Base-by-base conservation (phyloP, 768 basidiomycete species). In the Termitomyces sp. region DNA sequence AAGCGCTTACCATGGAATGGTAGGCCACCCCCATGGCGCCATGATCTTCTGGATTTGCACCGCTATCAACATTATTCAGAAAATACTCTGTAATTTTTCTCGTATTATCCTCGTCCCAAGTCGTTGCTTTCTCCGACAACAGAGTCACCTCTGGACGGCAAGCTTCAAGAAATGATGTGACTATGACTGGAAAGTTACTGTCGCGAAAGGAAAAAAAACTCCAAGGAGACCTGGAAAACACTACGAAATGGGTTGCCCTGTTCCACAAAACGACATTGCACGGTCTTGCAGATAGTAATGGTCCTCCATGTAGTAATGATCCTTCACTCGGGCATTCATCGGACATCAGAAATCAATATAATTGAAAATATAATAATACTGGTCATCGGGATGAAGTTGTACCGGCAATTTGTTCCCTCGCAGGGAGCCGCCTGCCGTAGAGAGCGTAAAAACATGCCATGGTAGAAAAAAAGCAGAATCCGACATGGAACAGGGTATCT, bases 21-120 rank as follows among this genome's bases (percentile, higher is more conserved):
- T 94, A 6, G 90, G 85, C 1, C 92, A 94, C 69, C 92, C 90
- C 16, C 83, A 89, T 36, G 91, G 87, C 7, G 82, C 86, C 24
- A 68, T 92, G n/a, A 81, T 27, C 20, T 26, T 41, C 32, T 29
- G 22, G 22, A 2, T 5, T 6, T 32, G 46, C 9, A 51, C 13
- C 16, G 10, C 34, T 53, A 62, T 55, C 26, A 34, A 14, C 26
- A 29, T 54, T 43, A 34, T 36, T 39, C 58, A 78, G 76, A 79
- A 77, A 74, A 69, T 80, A 53, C 59, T 72, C 53, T 79, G 80
- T 79, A 69, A 65, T n/a, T 32, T 47, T 61, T n/a, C 42, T n/a
- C n/a, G n/a, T 31, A 27, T 6, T 8, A 27, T 53, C 20, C 48
- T 34, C 3, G 12, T 34, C 14, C 9, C 32, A 49, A n/a, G n/a